phyloP scores from a whole-genome alignment of 371 early-diverging fungal species.

The Quaeritorhiza haematococci region DNA sequence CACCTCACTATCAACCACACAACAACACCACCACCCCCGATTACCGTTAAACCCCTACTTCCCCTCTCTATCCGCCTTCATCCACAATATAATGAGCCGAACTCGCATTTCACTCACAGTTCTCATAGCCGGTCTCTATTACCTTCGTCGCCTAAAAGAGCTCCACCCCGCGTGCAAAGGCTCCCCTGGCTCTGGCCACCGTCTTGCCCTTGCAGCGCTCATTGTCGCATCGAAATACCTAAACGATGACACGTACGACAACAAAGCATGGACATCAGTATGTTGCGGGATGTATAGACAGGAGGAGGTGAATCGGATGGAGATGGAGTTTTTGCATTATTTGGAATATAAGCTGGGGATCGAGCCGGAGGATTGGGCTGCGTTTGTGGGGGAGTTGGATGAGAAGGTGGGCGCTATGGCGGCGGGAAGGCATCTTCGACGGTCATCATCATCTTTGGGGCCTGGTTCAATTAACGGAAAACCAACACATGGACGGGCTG shows the following conservation, averaged over 20 bases:
- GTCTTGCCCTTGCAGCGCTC: constrained; percentile 52
- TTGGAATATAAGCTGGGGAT: constrained; percentile 49
- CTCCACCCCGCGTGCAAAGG: constrained; percentile 51
- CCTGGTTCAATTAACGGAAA: no score
- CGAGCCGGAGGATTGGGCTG: constrained; percentile 45
- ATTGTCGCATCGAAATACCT: constrained; percentile 56
- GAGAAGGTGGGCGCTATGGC: no score
- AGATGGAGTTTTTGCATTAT: constrained; percentile 55
- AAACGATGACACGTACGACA: constrained; percentile 64
- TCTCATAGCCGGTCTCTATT: constrained; percentile 48
- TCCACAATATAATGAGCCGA: constrained; percentile 35
- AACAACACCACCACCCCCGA: neutral
- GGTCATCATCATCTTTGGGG: no score
- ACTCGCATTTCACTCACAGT: constrained; percentile 44
- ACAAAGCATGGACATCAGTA: constrained; percentile 58
- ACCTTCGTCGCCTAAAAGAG: constrained; percentile 48
- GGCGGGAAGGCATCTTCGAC: no score
- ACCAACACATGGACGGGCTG: no score
- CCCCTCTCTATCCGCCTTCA: constrained; percentile 10
- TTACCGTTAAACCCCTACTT: no score
- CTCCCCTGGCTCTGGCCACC: constrained; percentile 42
- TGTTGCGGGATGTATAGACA: constrained; percentile 46
- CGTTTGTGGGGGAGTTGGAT: constrained; percentile 31
- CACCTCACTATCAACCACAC: neutral
- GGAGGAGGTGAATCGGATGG: constrained; percentile 61